These are phyloP conservation scores for Acacia crassicarpa DNA, from an alignment of 306 rosid species.

Conservation along the genomic window DNA sequence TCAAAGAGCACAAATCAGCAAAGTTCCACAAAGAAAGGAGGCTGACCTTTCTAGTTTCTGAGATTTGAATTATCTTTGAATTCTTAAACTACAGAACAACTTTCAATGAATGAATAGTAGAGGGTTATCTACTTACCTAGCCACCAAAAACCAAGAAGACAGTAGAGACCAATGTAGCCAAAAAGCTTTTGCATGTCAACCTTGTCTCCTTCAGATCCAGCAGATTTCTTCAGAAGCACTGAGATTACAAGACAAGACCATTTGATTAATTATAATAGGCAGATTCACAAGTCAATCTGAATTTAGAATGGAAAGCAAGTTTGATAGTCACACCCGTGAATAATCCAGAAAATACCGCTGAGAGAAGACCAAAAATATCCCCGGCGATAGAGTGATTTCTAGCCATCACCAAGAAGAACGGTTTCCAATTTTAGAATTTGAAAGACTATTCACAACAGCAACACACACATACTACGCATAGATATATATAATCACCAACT, in stretches of 20 bases:
- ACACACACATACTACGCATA: neutral
- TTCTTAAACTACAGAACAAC: neutral
- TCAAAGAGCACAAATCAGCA: neutral
- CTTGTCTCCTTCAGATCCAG: conserved; percentile 68
- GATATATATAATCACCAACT: neutral
- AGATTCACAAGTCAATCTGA: neutral
- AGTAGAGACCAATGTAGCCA: conserved; percentile 73
- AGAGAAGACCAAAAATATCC: conserved; percentile 61
- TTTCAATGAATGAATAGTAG: neutral
- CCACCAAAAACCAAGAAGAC: conserved; percentile 82
- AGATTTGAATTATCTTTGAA: neutral
- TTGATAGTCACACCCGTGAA: conserved; percentile 53
- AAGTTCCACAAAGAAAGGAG: neutral
- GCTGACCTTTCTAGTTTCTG: neutral
- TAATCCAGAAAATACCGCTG: conserved; percentile 64
- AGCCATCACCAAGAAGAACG: conserved; percentile 40
- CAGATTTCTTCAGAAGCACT: conserved; percentile 72
- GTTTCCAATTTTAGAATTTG: conserved; percentile 7
- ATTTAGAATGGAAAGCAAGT: conserved; percentile 4
- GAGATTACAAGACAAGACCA: conserved; percentile 26
- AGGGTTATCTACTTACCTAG: conserved; percentile 48
- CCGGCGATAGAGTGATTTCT: conserved; percentile 57
- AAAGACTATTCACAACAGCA: neutral
- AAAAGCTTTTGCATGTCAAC: conserved; percentile 74
- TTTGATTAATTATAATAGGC: conserved; percentile 15